Base-by-base conservation (phyloP, 352 stramenopile genomes). In the Globisporangium megalacanthum region DNA sequence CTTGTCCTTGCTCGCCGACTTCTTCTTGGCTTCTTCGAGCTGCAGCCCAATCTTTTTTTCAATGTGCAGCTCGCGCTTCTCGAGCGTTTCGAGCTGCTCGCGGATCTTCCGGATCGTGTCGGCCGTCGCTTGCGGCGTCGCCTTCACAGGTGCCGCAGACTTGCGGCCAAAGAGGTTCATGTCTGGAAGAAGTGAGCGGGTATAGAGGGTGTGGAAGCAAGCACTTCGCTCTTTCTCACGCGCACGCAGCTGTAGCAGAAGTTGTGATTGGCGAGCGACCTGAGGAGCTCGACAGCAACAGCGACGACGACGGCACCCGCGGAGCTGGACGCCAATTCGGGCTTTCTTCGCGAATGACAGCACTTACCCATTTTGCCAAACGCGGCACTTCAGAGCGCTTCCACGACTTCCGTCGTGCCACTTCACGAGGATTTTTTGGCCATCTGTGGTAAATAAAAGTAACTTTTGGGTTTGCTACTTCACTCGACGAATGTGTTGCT, bases 1-100 rank as follows among this genome's bases (percentile, higher is more conserved):
- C 62, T 99, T 99, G 80, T 99, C 96, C 62, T 98, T 98, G 44
- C 83, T 86, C 13, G 83, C 86, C 73, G 96, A 98, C 72, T 99
- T 99, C 42, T 84, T 89, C 77, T 98, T 98, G 31, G 97, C 97
- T 55, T 98, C 95, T 20, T 83, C 73, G 10, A 98, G 58, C 68
- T 98, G 89, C 63, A 83, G 57, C 50, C 87, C 78, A 54, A 99
- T 97, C 77, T 99, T 99, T 72, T 98, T 98, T 57, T 97, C 77
- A 41, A 99, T 95, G 70, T 99, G 96, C 48, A 90, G 75, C 77
- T 99, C 94, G 60, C 97, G 79, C 70, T 97, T 97, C 68, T 97
- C 89, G 31, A 97, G 70, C 31, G 86, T 93, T 36, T 96, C 87
- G 11, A 97, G 71, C 53, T 95, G 94, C 56, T 93, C 84, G 50